Percentiles rank a stretch among this genome's conserved stretches.
Conservation (phyloP, 495 filamentous ascomycete species). For the Lasiosphaeris hirsuta region DNA sequence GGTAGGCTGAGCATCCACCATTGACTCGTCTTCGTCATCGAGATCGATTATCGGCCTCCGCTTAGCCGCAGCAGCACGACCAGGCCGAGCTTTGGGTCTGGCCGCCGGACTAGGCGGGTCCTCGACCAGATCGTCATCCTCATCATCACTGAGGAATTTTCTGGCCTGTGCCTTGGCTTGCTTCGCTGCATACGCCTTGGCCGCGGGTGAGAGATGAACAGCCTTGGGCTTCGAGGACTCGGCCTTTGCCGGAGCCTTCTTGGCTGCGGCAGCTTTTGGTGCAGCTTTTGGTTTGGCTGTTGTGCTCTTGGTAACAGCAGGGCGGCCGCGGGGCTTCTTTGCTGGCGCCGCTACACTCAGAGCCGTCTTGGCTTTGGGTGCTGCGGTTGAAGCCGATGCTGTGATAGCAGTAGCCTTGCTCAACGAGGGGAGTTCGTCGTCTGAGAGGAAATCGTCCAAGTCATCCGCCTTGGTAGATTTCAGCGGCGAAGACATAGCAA, state of each 20-base stretch:
- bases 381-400: constrained; percentile 30
- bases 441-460: constrained; percentile 59
- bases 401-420: constrained; percentile 39
- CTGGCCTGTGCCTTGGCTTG: constrained; percentile 48
- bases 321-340: constrained; percentile 53
- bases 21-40: constrained; percentile 44
- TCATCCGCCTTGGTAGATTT: constrained; percentile 56
- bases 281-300: constrained; percentile 25
- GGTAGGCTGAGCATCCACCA: constrained; percentile 26
- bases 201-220: constrained; percentile 62
- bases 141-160: constrained; percentile 40
- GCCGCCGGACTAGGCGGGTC: constrained; percentile 42
- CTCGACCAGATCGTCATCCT: constrained; percentile 37
- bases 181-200: constrained; percentile 79
- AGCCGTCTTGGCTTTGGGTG: constrained; percentile 37
- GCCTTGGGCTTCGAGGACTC: constrained; percentile 38
- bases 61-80: constrained; percentile 44
- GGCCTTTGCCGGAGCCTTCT: constrained; percentile 25
- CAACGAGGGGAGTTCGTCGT: constrained; percentile 49
- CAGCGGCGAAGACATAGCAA: constrained; percentile 57
- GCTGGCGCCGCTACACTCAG: constrained; percentile 36
- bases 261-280: constrained; percentile 31
- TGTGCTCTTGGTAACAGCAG: constrained; percentile 46
- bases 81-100: constrained; percentile 42
- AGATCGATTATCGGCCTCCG: constrained; percentile 39